Percentiles rank a stretch among this genome's conserved stretches.
Evolutionary conservation across 2,329 filamentous ascomycete species (phyloP).

Genomic region (Chaetoscypha palmicola): DNA sequence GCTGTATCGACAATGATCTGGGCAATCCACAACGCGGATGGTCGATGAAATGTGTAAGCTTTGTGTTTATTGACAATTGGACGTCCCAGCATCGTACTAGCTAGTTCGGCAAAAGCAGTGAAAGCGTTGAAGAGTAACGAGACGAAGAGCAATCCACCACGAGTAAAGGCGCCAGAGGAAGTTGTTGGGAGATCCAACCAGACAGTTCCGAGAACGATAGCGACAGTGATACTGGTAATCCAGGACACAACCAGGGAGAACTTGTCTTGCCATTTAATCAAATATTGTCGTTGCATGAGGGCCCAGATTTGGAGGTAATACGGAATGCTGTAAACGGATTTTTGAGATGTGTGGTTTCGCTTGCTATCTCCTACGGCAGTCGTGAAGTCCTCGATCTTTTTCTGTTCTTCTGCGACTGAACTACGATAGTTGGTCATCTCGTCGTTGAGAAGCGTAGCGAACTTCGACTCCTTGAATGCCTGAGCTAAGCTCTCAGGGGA

Average conservation of each 20-base stretch:
- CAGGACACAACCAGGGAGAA: constrained; percentile 70
- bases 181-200: constrained; percentile 63
- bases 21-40: constrained; percentile 74
- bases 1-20: constrained; percentile 74
- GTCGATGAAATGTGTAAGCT: constrained; percentile 75
- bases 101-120: constrained; percentile 73
- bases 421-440: constrained; percentile 66
- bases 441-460: constrained; percentile 46
- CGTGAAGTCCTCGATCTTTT: constrained; percentile 69
- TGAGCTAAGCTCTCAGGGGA: constrained; percentile 58
- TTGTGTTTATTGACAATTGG: constrained; percentile 79
- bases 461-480: constrained; percentile 61
- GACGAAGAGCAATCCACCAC: constrained; percentile 76
- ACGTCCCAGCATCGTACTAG: constrained; percentile 66
- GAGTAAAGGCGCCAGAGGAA: constrained; percentile 67
- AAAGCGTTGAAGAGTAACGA: constrained; percentile 81
- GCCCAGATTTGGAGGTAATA: constrained; percentile 80
- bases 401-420: constrained; percentile 55
- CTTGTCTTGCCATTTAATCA: constrained; percentile 80
- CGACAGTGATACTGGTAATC: constrained; percentile 64
- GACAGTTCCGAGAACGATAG: constrained; percentile 72
- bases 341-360: constrained; percentile 60
- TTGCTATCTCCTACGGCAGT: constrained; percentile 72
- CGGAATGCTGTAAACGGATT: constrained; percentile 75
- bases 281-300: constrained; percentile 75